Conservation (phyloP, 2,329 filamentous ascomycete species). For the Sporothrix brasiliensis region DNA sequence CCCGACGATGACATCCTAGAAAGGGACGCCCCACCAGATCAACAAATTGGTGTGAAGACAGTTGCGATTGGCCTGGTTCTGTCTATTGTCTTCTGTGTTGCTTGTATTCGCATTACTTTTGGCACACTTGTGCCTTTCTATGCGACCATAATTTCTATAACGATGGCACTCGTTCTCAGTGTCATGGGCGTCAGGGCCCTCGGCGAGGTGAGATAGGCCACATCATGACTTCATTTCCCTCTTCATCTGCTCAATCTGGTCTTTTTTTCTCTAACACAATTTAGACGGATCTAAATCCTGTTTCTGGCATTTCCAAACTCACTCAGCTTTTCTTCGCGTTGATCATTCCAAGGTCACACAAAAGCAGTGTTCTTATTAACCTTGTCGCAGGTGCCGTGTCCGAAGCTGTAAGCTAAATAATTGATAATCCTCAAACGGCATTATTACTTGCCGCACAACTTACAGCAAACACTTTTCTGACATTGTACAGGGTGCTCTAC, state of each 20-base stretch:
- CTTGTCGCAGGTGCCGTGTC: constrained; percentile 84
- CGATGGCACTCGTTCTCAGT: constrained; percentile 78
- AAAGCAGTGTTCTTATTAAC: constrained; percentile 91
- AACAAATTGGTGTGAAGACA: constrained; percentile 72
- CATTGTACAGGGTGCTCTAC: constrained; percentile 68
- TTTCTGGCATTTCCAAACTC: constrained; percentile 94
- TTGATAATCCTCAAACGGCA: not conserved
- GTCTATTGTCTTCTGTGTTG: constrained; percentile 78
- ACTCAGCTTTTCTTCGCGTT: constrained; percentile 94
- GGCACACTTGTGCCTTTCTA: constrained; percentile 75
- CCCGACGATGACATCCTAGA: constrained; percentile 43
- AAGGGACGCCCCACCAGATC: constrained; percentile 79
- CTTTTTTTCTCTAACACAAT: not conserved
- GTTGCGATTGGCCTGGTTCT: constrained; percentile 75
- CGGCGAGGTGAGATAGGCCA: constrained; percentile 54
- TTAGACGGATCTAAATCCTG: constrained; percentile 86
- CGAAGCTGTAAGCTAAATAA: constrained; percentile 38
- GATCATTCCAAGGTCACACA: constrained; percentile 77
- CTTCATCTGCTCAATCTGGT: not conserved
- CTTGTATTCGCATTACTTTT: constrained; percentile 81
- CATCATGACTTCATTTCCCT: not conserved
- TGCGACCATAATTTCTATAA: constrained; percentile 74
- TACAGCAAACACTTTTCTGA: constrained; percentile 64
- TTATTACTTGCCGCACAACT: constrained; percentile 31
- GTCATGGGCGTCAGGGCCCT: constrained; percentile 73